phyloP scores from a whole-genome alignment of 768 basidiomycete species.

The Xanthoconium stramineum region DNA sequence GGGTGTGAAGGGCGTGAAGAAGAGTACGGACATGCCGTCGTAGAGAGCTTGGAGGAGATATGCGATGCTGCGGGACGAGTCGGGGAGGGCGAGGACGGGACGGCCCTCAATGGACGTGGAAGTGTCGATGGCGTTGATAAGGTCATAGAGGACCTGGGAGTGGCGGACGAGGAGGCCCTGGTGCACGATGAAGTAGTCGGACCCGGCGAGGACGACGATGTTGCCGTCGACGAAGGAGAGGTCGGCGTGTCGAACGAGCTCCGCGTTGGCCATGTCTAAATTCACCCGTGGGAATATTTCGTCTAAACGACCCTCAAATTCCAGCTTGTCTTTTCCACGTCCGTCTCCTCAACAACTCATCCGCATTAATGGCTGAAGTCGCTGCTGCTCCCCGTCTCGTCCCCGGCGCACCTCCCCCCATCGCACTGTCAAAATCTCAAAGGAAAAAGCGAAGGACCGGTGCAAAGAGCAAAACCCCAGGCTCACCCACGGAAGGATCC shows the following conservation, averaged over 20 bases:
- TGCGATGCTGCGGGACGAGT: conserved; percentile 54
- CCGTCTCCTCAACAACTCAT: background rate
- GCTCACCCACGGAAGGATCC: conserved; percentile 41
- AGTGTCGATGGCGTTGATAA: conserved; percentile 34
- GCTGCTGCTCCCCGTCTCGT: conserved; percentile 50
- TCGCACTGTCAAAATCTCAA: conserved; percentile 56
- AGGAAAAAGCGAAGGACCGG: conserved; percentile 70
- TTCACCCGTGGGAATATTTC: conserved; percentile 16
- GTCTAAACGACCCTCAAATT: conserved; percentile 13
- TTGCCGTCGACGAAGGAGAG: conserved; percentile 71
- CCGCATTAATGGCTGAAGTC: conserved; percentile 33
- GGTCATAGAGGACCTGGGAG: conserved; percentile 47
- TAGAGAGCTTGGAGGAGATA: conserved; percentile 64
- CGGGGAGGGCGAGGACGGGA: conserved; percentile 52
- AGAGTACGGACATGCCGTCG: conserved; percentile 58
- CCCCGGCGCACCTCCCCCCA: conserved; percentile 73
- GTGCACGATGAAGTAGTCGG: conserved; percentile 67
- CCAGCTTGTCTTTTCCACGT: background rate
- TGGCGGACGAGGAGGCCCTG: conserved; percentile 62
- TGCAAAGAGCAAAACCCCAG: conserved; percentile 41
- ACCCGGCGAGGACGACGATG: conserved; percentile 55
- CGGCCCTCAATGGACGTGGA: conserved; percentile 47
- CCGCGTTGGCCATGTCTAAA: conserved; percentile 12
- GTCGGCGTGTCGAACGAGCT: conserved; percentile 43
- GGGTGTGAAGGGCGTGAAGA: background rate